Evolutionary conservation across 106 monocot species (phyloP).

Genomic region (Posidonia australis): DNA sequence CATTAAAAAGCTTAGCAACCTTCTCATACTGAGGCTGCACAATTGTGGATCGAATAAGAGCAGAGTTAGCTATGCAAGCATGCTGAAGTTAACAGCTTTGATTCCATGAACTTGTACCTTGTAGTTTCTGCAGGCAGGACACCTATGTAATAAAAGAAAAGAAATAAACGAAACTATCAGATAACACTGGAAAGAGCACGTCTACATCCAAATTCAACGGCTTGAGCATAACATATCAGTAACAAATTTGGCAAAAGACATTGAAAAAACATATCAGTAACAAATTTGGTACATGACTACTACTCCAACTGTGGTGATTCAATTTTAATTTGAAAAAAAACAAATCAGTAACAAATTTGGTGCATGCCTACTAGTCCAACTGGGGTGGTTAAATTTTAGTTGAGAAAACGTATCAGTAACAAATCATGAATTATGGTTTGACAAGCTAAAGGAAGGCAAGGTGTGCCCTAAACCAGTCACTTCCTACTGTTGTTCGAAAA

Average conservation of each 20-base stretch:
- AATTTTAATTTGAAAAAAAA: not conserved
- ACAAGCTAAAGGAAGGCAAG: not conserved
- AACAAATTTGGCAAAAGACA: no score
- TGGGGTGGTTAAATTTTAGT: not conserved
- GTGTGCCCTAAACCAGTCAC: not conserved
- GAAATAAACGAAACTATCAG: no score
- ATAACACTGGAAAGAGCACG: not conserved
- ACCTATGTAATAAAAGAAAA: constrained; percentile 57
- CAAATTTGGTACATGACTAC: no score
- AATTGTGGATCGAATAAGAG: constrained; percentile 7
- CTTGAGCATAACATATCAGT: no score
- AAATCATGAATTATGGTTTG: not conserved
- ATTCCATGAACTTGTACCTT: constrained; percentile 44
- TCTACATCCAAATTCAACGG: not conserved
- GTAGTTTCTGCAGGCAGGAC: constrained; percentile 99
- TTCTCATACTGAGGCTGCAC: constrained; percentile 91
- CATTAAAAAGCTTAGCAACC: constrained; percentile 94
- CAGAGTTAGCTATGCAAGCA: constrained; percentile 1
- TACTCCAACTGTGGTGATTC: not conserved
- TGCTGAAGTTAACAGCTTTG: not conserved
- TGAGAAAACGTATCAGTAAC: not conserved
- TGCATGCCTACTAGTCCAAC: no score
- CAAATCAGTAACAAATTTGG: no score
- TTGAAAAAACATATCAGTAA: no score
- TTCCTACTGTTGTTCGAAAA: not conserved